phyloP scores from a whole-genome alignment of 2,329 filamentous ascomycete genomes.

The Colletotrichum spaethianum region DNA sequence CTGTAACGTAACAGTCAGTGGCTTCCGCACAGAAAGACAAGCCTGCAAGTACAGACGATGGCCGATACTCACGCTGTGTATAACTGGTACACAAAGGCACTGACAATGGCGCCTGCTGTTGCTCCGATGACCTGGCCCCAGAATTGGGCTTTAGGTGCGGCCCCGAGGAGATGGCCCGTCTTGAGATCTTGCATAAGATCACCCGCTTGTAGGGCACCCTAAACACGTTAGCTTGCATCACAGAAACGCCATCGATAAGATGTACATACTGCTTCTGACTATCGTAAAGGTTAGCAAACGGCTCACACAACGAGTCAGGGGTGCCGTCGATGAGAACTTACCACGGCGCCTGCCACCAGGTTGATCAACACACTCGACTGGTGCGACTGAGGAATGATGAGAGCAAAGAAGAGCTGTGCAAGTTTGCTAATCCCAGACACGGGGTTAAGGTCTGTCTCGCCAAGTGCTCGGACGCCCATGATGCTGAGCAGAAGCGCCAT shows the following conservation, averaged over 20 bases:
- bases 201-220: constrained; percentile 90
- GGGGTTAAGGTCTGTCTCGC: constrained; percentile 94
- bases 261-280: constrained; percentile 58
- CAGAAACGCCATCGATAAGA: not conserved
- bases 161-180: constrained; percentile 92
- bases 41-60: not conserved
- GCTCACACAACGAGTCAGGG: not conserved
- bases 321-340: constrained; percentile 46
- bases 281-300: constrained; percentile 8
- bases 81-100: constrained; percentile 87
- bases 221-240: constrained; percentile 21
- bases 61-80: constrained; percentile 74
- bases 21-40: not conserved
- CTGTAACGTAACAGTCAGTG: constrained; percentile 50
- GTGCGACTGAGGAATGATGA: constrained; percentile 85
- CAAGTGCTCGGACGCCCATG: constrained; percentile 78
- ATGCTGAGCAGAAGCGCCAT: constrained; percentile 86
- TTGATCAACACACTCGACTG: constrained; percentile 95
- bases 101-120: constrained; percentile 86
- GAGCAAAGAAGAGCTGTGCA: constrained; percentile 93
- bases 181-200: constrained; percentile 98
- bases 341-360: constrained; percentile 89
- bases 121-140: constrained; percentile 96
- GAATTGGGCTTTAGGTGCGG: constrained; percentile 94
- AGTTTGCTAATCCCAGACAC: constrained; percentile 97